Conservation (phyloP, 345 rosid species). For the Pistacia integerrima region DNA sequence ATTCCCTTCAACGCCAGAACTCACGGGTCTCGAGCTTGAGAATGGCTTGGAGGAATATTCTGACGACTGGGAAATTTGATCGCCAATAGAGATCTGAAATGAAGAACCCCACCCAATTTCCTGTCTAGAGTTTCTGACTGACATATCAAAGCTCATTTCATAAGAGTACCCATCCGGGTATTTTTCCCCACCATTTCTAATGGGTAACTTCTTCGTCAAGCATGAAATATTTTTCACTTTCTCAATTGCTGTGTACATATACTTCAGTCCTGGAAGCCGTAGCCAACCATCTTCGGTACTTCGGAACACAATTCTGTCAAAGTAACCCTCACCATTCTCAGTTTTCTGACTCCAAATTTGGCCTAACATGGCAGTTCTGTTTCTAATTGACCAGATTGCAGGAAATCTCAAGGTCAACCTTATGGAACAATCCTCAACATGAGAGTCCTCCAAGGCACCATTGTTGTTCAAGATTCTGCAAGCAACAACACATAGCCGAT, state of each 20-base stretch:
- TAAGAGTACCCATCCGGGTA: slow-evolving; percentile 30
- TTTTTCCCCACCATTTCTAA: neutral
- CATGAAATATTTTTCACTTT: slow-evolving; percentile 16
- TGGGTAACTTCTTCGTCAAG: slow-evolving; percentile 2
- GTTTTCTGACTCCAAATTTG: slow-evolving; percentile 28
- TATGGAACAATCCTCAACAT: slow-evolving; percentile 34
- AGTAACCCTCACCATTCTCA: slow-evolving; percentile 18
- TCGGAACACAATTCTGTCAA: slow-evolving; percentile 17
- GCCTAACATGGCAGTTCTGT: slow-evolving; percentile 19
- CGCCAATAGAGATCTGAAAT: slow-evolving; percentile 25
- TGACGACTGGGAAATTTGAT: neutral
- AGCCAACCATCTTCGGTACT: neutral
- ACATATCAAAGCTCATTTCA: slow-evolving; percentile 28
- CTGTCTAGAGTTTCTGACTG: slow-evolving; percentile 11
- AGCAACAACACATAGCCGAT: slow-evolving; percentile 27
- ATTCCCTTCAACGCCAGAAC: neutral
- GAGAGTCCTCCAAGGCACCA: slow-evolving; percentile 3
- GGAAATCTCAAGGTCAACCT: slow-evolving; percentile 41
- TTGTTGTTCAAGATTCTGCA: slow-evolving; percentile 27
- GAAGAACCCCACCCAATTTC: slow-evolving; percentile 23
- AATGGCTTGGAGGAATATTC: neutral
- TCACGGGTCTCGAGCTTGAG: neutral
- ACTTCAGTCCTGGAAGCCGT: slow-evolving; percentile 30
- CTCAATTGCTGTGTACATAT: slow-evolving; percentile 25
- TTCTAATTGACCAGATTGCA: slow-evolving; percentile 33